phyloP scores from a whole-genome alignment of 257 asterid genomes.

The Oldenlandia corymbosa region DNA sequence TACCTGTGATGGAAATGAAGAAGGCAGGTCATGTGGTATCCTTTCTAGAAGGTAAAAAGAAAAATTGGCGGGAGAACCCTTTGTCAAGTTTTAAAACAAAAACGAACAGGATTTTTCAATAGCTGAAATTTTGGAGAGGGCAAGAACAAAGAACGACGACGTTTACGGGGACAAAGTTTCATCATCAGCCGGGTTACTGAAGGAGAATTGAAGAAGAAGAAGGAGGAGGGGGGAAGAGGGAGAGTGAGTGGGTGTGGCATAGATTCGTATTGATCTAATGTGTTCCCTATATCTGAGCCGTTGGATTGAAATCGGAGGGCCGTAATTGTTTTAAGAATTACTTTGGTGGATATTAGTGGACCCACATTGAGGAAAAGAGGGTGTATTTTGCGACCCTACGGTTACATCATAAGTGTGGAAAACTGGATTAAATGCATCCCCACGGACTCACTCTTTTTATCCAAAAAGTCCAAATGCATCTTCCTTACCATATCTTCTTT shows the following conservation, averaged over 20 bases:
- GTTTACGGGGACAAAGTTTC: slow-evolving; percentile 15
- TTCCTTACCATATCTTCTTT: too few species aligned
- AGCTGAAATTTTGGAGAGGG: too few species aligned
- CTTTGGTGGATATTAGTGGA: too few species aligned
- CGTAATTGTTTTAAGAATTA: background rate
- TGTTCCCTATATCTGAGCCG: background rate
- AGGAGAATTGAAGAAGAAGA: background rate
- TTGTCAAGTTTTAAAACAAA: background rate
- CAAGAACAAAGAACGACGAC: slow-evolving; percentile 13
- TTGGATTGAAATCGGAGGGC: slow-evolving; percentile 7
- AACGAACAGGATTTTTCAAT: background rate
- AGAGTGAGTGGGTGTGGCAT: slow-evolving; percentile 22
- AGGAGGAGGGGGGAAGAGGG: background rate
- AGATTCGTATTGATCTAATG: slow-evolving; percentile 18
- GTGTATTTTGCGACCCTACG: too few species aligned
- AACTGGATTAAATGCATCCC: too few species aligned
- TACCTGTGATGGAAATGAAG: slow-evolving; percentile 11
- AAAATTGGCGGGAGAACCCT: background rate
- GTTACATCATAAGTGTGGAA: background rate
- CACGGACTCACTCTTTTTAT: too few species aligned
- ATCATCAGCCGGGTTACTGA: too few species aligned
- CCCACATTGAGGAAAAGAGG: background rate
- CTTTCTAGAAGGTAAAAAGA: background rate
- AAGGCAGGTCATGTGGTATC: background rate
- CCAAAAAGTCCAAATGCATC: too few species aligned